Conservation (phyloP, 179 eudicot species). For the Drosera spatulata region DNA sequence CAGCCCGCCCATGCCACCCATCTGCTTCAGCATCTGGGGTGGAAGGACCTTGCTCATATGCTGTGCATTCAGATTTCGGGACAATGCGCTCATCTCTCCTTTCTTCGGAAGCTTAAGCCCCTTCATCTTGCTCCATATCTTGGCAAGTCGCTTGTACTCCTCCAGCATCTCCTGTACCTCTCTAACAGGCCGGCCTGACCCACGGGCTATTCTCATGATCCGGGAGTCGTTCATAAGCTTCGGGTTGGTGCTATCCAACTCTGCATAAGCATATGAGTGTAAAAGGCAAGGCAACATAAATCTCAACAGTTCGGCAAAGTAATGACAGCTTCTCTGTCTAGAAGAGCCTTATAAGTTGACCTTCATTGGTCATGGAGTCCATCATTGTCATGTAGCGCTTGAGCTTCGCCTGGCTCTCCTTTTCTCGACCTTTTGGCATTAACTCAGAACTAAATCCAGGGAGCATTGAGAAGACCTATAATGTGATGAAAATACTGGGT, state of each 20-base stretch:
- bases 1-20: slow-evolving; percentile 88
- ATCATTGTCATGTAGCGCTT: slow-evolving; percentile 97
- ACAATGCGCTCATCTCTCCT: slow-evolving; percentile 87
- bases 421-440: slow-evolving; percentile 88
- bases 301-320: neutral
- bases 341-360: slow-evolving; percentile 9
- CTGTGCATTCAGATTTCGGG: slow-evolving; percentile 86
- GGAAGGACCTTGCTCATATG: slow-evolving; percentile 87
- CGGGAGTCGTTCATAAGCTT: slow-evolving; percentile 82
- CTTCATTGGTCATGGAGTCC: slow-evolving; percentile 99
- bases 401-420: slow-evolving; percentile 90
- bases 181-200: slow-evolving; percentile 59
- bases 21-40: slow-evolving; percentile 80
- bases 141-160: slow-evolving; percentile 87
- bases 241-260: slow-evolving; percentile 86
- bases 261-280: slow-evolving; percentile 30
- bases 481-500: neutral
- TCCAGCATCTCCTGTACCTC: slow-evolving; percentile 89
- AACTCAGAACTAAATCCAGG: slow-evolving; percentile 83
- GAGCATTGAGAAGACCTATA: slow-evolving; percentile 80
- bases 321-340: no score
- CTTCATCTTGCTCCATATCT: slow-evolving; percentile 95
- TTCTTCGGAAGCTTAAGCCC: slow-evolving; percentile 93
- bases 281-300: neutral
- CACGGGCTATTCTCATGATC: slow-evolving; percentile 91